Conservation (phyloP, 2,329 filamentous ascomycete genomes). For the Cadophora gregata region DNA sequence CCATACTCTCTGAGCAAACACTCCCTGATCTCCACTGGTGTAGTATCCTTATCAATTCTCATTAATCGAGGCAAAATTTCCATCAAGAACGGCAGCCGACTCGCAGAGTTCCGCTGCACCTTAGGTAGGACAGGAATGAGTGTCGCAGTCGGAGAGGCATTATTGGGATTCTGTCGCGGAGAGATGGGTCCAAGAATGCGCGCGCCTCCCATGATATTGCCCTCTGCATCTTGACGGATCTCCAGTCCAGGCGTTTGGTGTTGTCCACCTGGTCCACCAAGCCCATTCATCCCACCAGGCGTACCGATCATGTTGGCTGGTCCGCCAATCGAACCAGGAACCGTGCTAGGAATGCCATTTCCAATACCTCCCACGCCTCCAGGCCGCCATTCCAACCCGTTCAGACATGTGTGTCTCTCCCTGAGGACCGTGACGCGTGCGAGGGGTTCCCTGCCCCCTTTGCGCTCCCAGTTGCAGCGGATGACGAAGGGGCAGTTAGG, state of each 20-base stretch:
- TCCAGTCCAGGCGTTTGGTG: conserved; percentile 31
- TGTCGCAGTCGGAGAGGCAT: conserved; percentile 11
- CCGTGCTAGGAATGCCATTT: conserved; percentile 18
- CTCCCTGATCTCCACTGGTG: conserved; percentile 64
- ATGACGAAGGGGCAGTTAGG: conserved; percentile 44
- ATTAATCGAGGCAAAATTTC: conserved; percentile 66
- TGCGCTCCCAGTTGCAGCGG: conserved; percentile 45
- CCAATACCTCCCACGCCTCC: conserved; percentile 17
- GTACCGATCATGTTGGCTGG: conserved; percentile 20
- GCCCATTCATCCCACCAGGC: conserved; percentile 20
- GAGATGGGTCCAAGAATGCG: conserved; percentile 38
- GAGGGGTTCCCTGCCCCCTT: conserved; percentile 40
- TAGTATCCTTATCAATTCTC: conserved; percentile 62
- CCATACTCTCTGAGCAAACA: conserved; percentile 52
- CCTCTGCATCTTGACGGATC: conserved; percentile 40
- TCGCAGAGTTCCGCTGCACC: conserved; percentile 43
- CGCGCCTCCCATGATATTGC: conserved; percentile 42
- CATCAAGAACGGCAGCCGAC: conserved; percentile 59
- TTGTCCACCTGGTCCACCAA: conserved; percentile 17
- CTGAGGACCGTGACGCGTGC: conserved; percentile 43
- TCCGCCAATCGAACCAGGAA: conserved; percentile 1
- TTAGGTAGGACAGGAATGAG: conserved; percentile 41
- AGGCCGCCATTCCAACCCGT: conserved; percentile 37
- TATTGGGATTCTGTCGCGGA: conserved; percentile 13
- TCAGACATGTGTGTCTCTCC: conserved; percentile 43